Conservation (phyloP, 495 filamentous ascomycete species). For the Xylaria curta region DNA sequence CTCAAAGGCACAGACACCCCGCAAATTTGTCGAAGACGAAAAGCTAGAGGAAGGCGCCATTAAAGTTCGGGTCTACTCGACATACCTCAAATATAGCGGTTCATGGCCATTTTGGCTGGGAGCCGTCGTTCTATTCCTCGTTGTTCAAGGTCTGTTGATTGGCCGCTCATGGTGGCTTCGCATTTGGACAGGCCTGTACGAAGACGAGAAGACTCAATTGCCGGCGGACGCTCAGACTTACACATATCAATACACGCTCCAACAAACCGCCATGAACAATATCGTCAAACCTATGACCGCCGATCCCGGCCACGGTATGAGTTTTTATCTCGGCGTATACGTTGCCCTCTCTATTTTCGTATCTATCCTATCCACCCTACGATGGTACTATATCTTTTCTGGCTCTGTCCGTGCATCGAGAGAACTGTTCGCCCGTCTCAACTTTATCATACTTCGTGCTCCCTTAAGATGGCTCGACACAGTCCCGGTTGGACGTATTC, state of each 20-base stretch:
- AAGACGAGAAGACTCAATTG: conserved; percentile 36
- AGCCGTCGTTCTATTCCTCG: conserved; percentile 57
- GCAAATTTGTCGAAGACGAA: conserved; percentile 80
- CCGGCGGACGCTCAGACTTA: conserved; percentile 41
- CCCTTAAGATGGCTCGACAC: conserved; percentile 83
- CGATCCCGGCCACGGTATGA: conserved; percentile 44
- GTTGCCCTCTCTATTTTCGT: conserved; percentile 62
- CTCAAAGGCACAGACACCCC: conserved; percentile 47
- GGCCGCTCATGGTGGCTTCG: conserved; percentile 71
- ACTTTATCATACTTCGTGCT: conserved; percentile 69
- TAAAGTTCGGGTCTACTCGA: conserved; percentile 64
- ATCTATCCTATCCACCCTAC: conserved; percentile 62
- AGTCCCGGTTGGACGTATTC: conserved; percentile 75
- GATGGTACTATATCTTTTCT: conserved; percentile 63
- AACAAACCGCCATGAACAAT: conserved; percentile 45
- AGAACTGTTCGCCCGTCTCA: conserved; percentile 67
- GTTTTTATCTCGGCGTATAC: conserved; percentile 73
- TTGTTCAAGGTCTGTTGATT: conserved; percentile 54
- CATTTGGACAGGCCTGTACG: conserved; percentile 65
- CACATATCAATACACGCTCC: conserved; percentile 44
- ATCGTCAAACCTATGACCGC: conserved; percentile 33
- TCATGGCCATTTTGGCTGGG: conserved; percentile 67
- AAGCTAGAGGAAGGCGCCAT: conserved; percentile 69
- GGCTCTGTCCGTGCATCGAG: conserved; percentile 69
- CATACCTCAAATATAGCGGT: conserved; percentile 70